These are phyloP conservation scores for Vigna mungo DNA, from an alignment of 306 rosid genomes.

Conservation along the genomic window DNA sequence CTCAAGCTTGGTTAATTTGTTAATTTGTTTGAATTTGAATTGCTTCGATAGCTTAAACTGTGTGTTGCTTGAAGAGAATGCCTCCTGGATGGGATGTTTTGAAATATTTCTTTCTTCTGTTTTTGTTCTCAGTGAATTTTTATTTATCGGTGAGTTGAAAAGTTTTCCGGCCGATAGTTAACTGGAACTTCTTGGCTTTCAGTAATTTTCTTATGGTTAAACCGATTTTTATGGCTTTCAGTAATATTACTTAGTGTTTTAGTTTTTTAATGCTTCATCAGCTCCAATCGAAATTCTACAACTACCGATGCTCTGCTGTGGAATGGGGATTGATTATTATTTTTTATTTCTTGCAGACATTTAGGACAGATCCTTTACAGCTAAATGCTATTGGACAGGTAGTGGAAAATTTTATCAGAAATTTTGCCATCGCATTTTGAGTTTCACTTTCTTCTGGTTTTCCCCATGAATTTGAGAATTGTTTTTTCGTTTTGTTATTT, in stretches of 20 bases:
- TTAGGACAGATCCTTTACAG: constrained; percentile 60
- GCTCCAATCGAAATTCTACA: constrained; percentile 38
- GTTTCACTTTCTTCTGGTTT: neutral
- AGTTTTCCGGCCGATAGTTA: neutral
- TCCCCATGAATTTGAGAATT: constrained; percentile 1
- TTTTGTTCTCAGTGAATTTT: neutral
- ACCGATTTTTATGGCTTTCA: constrained; percentile 16
- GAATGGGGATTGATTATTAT: constrained; percentile 46
- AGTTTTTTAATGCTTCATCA: neutral
- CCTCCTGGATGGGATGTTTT: constrained; percentile 8
- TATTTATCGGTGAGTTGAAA: constrained; percentile 30
- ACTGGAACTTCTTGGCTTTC: constrained; percentile 24
- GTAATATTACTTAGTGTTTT: neutral
- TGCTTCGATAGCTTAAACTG: constrained; percentile 4
- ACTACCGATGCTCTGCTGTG: constrained; percentile 25
- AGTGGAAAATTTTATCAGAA: constrained; percentile 20
- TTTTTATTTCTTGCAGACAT: constrained; percentile 71
- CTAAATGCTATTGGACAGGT: constrained; percentile 85
- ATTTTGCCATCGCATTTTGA: neutral
- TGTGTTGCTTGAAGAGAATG: constrained; percentile 35
- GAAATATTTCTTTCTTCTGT: neutral
- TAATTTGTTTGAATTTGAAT: neutral
- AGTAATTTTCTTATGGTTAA: constrained; percentile 3
- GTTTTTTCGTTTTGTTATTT: constrained; percentile 7
- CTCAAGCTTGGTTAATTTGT: constrained; percentile 30